Evolutionary conservation across 208 protist genomes (phyloP), one percentile per base, ranked within the genome.

Genomic region (Acanthamoeba sp.): DNA sequence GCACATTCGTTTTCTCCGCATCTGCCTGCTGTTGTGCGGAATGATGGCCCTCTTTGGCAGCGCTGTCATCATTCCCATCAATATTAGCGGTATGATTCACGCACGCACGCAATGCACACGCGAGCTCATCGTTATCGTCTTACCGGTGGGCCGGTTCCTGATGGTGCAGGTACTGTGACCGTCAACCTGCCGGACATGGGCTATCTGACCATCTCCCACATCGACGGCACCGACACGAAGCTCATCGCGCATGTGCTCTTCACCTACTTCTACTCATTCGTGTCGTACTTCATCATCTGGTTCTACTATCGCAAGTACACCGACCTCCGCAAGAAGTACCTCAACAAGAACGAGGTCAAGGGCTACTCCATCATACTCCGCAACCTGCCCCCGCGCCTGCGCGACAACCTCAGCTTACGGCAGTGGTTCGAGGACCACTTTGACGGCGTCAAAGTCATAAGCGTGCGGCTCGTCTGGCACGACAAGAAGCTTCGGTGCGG

Each of bases 251-350:
- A 91, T n/a, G 59, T 91, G 32, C 29, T 71, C 27, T 91, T 91
- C 38, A 73, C 85, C 85, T 91, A 73, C 85, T 73, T 91, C 59
- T 91, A 73, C 55, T 73, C 57, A 3, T 91, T 91, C 59, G 85
- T 91, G 50, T 64, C 59, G 18, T 91, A 91, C 40, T 64, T 73
- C 38, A 73, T 73, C 57, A 73, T 91, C 34, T 91, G 85, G 85
- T 91, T 64, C 57, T 73, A 91, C 57, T 91, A 73, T 27, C 50
- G 32, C 36, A 91, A 64, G 38, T 91, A 91, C 85, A 48, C 85
- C 29, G 59, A 69, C 22, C 85, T 91, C n/a, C 85, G 85, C 85
- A 64, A 91, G 85, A 73, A 91, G 57, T 91, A 91, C 36, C 85
- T 91, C 55, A 91, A 91, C 57, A 64, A 73, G 50, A 91, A 91